Conservation (phyloP, 2,329 filamentous ascomycete genomes). For the Botryotinia calthae region DNA sequence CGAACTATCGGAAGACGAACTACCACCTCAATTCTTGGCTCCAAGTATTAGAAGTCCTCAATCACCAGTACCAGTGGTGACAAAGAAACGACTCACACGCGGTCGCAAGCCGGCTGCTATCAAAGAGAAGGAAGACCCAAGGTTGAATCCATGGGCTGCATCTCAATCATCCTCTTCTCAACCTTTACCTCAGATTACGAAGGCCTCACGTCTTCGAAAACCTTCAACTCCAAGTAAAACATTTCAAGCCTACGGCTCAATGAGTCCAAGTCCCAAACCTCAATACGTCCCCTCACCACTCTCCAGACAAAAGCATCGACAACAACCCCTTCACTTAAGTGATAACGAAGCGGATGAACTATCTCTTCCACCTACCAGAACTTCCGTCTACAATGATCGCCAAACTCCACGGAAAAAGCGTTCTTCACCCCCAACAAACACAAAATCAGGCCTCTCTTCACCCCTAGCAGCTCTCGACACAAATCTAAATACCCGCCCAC, state of each 20-base stretch:
- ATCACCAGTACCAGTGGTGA: not conserved
- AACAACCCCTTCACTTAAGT: not conserved
- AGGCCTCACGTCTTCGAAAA: not conserved
- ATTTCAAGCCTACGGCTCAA: not conserved
- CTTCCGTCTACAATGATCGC: not conserved
- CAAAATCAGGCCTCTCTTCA: not conserved
- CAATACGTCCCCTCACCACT: not conserved
- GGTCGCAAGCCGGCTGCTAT: not conserved
- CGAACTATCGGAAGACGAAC: constrained; percentile 6
- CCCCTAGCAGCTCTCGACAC: not conserved
- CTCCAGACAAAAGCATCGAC: constrained; percentile 2
- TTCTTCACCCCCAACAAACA: not conserved
- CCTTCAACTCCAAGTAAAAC: not conserved
- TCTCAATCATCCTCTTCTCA: constrained; percentile 15
- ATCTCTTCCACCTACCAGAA: not conserved
- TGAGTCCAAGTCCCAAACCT: constrained; percentile 6
- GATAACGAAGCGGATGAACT: constrained; percentile 9
- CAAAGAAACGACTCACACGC: constrained; percentile 7
- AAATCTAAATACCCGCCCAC: not conserved
- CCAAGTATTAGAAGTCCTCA: not conserved
- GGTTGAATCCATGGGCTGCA: constrained; percentile 16
- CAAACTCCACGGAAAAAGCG: not conserved
- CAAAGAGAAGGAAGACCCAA: constrained; percentile 14
- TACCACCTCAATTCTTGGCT: constrained; percentile 26
- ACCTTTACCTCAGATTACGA: constrained; percentile 2